Percentiles rank a stretch among this genome's conserved stretches.
Conservation (phyloP, 371 early-diverging fungal genomes). For the Gilbertella persicaria region DNA sequence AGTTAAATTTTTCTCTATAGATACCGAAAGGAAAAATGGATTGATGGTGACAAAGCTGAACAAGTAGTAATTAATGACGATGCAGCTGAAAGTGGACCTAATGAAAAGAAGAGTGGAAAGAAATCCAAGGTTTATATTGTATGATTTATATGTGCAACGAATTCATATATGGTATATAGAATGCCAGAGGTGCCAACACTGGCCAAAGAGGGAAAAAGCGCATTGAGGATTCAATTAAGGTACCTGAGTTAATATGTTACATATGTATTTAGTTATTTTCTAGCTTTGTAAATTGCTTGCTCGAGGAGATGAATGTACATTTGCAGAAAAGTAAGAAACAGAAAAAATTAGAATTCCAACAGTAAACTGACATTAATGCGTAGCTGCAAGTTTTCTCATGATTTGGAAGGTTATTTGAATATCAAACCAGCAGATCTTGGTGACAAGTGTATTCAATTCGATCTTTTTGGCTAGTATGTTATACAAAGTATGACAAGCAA, state of each 20-base stretch:
- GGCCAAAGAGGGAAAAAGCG: constrained; percentile 45
- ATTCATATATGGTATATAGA: constrained; percentile 6
- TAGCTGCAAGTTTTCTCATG: constrained; percentile 71
- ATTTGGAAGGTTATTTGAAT: constrained; percentile 61
- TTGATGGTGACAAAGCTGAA: constrained; percentile 29
- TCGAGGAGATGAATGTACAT: constrained; percentile 53
- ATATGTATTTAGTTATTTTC: background rate
- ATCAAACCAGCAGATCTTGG: constrained; percentile 77
- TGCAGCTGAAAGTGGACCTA: constrained; percentile 19
- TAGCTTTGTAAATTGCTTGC: constrained; percentile 58
- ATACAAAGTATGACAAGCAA: background rate
- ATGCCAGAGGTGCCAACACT: constrained; percentile 38
- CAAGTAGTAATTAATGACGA: constrained; percentile 26
- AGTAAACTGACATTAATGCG: background rate
- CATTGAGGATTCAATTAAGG: constrained; percentile 36
- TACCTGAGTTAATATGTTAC: background rate
- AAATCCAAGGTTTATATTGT: constrained; percentile 15
- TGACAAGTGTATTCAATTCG: constrained; percentile 71
- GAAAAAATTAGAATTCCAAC: background rate
- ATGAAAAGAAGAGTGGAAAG: constrained; percentile 21
- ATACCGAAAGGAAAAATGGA: constrained; percentile 45
- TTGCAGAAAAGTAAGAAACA: constrained; percentile 46
- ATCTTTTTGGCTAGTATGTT: constrained; percentile 70
- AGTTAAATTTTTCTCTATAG: constrained; percentile 13
- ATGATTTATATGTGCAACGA: background rate